Evolutionary conservation across 2,329 filamentous ascomycete genomes (phyloP).

Genomic region (Elsinoe arachidis): DNA sequence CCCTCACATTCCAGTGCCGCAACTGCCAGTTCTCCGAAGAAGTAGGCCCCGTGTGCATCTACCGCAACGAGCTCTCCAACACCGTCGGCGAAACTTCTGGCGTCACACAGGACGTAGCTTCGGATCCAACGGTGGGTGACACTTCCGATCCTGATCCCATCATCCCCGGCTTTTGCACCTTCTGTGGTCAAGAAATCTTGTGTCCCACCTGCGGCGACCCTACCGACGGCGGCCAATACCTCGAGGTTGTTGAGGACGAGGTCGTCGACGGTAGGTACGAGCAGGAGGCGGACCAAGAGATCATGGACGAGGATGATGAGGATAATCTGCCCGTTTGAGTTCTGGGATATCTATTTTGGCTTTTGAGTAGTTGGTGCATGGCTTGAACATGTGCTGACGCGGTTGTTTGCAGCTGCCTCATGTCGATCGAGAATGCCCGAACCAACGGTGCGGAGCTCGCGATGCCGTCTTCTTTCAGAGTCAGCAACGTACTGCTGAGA

Average conservation of each 20-base stretch:
- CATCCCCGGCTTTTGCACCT: slow-evolving; percentile 44
- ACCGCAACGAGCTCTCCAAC: slow-evolving; percentile 87
- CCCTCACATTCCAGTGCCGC: slow-evolving; percentile 89
- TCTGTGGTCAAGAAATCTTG: slow-evolving; percentile 50
- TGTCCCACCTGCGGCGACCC: slow-evolving; percentile 45
- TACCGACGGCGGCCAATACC: slow-evolving; percentile 34
- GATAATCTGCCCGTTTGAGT: slow-evolving; percentile 13
- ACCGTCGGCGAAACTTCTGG: slow-evolving; percentile 91
- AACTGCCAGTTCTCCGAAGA: slow-evolving; percentile 86
- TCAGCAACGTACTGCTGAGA: slow-evolving; percentile 92
- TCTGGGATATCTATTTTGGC: background rate
- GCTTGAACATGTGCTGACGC: slow-evolving; percentile 26
- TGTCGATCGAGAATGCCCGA: slow-evolving; percentile 75
- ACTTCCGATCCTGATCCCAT: slow-evolving; percentile 13
- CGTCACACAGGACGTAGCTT: slow-evolving; percentile 93
- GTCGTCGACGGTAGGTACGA: slow-evolving; percentile 23
- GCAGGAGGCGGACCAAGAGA: slow-evolving; percentile 20
- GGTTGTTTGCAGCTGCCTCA: slow-evolving; percentile 64
- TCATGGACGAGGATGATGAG: slow-evolving; percentile 24
- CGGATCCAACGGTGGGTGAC: slow-evolving; percentile 93
- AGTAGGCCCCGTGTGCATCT: slow-evolving; percentile 85
- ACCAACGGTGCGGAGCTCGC: slow-evolving; percentile 59
- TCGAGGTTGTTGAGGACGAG: slow-evolving; percentile 35
- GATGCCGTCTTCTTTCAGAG: slow-evolving; percentile 99
- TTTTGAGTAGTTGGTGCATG: slow-evolving; percentile 1